Percentiles rank a stretch among this genome's conserved stretches.
phyloP scores from a whole-genome alignment of 1,284 basidiomycete species.

The Singerocomus inundabilis region DNA sequence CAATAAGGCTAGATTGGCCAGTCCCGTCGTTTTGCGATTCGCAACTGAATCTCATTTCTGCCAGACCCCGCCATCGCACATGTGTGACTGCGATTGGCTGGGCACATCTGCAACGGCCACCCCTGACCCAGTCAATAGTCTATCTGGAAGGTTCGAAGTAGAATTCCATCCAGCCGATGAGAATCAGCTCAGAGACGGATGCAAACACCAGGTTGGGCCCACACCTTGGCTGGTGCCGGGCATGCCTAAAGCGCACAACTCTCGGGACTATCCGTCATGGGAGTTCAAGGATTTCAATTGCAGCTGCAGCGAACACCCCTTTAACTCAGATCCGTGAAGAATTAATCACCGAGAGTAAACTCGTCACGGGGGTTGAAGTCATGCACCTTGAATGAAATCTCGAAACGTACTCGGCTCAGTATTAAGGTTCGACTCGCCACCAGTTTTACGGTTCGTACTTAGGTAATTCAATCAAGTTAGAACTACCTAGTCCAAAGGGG shows the following conservation, averaged over 20 bases:
- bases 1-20: slow-evolving; percentile 47
- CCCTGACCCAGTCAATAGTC: slow-evolving; percentile 6
- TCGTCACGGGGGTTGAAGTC: neutral
- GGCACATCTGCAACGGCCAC: slow-evolving; percentile 2
- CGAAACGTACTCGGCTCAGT: slow-evolving; percentile 3
- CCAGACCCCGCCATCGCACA: slow-evolving; percentile 21
- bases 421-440: neutral
- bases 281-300: neutral
- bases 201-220: neutral
- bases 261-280: neutral
- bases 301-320: neutral
- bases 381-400: neutral
- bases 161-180: slow-evolving; percentile 3
- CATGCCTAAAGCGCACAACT: slow-evolving; percentile 5
- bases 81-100: slow-evolving; percentile 11
- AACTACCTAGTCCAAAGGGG: slow-evolving; percentile 3
- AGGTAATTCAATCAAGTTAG: slow-evolving; percentile 2
- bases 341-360: neutral
- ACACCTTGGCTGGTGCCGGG: slow-evolving; percentile 5
- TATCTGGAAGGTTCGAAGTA: slow-evolving; percentile 1
- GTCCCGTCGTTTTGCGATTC: slow-evolving; percentile 50
- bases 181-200: neutral
- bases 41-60: slow-evolving; percentile 31
- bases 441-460: neutral
- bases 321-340: neutral